Conservation (phyloP, 2,329 filamentous ascomycete species). For the Ceratocystis ficicola region DNA sequence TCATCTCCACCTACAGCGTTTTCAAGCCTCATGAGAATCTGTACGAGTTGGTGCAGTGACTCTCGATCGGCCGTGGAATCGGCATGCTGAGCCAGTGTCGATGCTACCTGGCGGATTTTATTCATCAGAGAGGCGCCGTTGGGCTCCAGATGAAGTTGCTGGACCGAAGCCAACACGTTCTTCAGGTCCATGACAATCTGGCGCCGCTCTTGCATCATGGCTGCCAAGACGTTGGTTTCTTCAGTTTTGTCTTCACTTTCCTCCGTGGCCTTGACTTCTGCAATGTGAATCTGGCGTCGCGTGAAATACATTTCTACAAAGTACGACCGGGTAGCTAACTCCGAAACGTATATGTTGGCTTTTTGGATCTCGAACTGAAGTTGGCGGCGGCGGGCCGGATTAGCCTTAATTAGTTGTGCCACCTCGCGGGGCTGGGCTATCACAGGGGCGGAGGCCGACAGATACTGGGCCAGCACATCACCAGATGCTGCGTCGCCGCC, state of each 20-base stretch:
- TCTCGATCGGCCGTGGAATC: slow-evolving; percentile 14
- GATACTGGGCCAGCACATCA: slow-evolving; percentile 26
- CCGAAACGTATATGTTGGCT: slow-evolving; percentile 74
- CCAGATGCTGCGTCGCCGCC: slow-evolving; percentile 26
- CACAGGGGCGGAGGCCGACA: slow-evolving; percentile 33
- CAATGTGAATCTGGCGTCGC: slow-evolving; percentile 52
- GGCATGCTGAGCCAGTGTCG: slow-evolving; percentile 53
- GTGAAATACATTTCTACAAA: slow-evolving; percentile 79
- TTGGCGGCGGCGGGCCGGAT: slow-evolving; percentile 41
- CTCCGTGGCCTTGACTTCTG: slow-evolving; percentile 29
- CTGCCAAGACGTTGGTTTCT: slow-evolving; percentile 42
- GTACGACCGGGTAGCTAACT: slow-evolving; percentile 69
- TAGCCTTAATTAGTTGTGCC: slow-evolving; percentile 39
- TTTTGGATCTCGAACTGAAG: slow-evolving; percentile 84
- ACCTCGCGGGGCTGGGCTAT: slow-evolving; percentile 35
- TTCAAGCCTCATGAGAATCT: slow-evolving; percentile 18
- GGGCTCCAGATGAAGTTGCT: slow-evolving; percentile 74
- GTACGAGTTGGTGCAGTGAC: slow-evolving; percentile 19
- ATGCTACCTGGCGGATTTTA: slow-evolving; percentile 76
- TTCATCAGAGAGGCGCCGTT: slow-evolving; percentile 54
- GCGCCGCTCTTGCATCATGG: slow-evolving; percentile 65
- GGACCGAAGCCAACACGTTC: slow-evolving; percentile 61
- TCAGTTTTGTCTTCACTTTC: slow-evolving; percentile 32
- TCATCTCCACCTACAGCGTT: slow-evolving; percentile 20
- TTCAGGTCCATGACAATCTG: slow-evolving; percentile 71